Evolutionary conservation across 1,284 basidiomycete species (phyloP), one percentile per base, ranked within the genome.

Genomic region (Cystobasidium sp.): DNA sequence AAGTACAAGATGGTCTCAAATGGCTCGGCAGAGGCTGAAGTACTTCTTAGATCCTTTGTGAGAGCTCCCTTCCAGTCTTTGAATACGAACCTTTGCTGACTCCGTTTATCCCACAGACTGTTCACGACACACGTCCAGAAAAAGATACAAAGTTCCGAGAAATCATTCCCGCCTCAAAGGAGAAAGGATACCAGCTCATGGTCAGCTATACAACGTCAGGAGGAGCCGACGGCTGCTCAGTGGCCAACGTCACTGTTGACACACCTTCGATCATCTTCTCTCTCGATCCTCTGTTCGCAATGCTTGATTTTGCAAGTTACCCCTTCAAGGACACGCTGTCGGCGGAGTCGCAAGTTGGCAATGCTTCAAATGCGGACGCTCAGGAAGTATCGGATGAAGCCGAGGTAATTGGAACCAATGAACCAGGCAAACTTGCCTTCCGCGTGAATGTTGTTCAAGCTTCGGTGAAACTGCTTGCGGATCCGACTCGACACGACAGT

Each of bases 261-360:
- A 94, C 92, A 43, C 97, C 97, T 6, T 89, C 92, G 79, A 86
- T 99, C 79, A 93, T 99, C 76, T 93, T 99, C 79, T 91, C 97
- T 4, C 86, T 97, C 24, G 94, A 98, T 78, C 96, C 94, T 0
- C 86, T 99, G 46, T 92, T 97, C 79, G 90, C 92, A 0, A 84
- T 99, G 44, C 84, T 94, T 43, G 88, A 90, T 75, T 99, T 97
- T 83, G 92, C 96, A 81, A 86, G 87, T 56, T 89, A 88, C 75
- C 87, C 90, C 0, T 88, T 89, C 76, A 71, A 74, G 39, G 59
- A 64, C n/a, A 24, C 52, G 8, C 52, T 22, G 1, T 37, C 51
- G 24, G 61, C 44, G 22, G 68, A 65, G n/a, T 20, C 14, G 1
- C 53, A 61, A 8, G 43, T 51, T 16, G 43, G 22, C 1, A 18